Percentiles rank a stretch among this genome's conserved stretches.
These are phyloP conservation scores for Ruellia speciosa DNA, from an alignment of 305 asterid genomes.

Conservation along the genomic window DNA sequence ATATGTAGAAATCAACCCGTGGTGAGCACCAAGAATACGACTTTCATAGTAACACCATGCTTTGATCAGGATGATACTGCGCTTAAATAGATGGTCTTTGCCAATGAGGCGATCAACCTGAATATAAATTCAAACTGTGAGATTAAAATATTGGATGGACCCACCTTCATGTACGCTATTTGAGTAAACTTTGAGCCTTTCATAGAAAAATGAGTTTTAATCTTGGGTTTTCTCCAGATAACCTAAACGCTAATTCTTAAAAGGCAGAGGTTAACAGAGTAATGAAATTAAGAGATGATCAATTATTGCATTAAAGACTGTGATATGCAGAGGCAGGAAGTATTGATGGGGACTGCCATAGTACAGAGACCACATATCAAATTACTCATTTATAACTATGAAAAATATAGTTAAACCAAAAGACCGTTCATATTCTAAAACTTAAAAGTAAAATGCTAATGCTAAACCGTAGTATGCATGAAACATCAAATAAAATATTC, in stretches of 20 bases:
- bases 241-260: constrained; percentile 3
- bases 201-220: too few species aligned
- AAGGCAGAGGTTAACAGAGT: not conserved
- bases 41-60: constrained; percentile 94
- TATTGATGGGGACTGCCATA: constrained; percentile 1
- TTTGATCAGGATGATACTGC: constrained; percentile 69
- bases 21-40: constrained; percentile 82
- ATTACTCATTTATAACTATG: constrained; percentile 2
- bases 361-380: not conserved
- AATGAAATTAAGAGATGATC: not conserved
- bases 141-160: constrained; percentile 5
- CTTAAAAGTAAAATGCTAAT: not conserved
- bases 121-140: constrained; percentile 20
- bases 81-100: constrained; percentile 67
- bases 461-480: not conserved
- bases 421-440: not conserved
- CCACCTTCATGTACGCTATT: constrained; percentile 11
- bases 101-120: constrained; percentile 80
- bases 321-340: not conserved
- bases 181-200: not conserved
- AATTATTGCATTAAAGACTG: not conserved
- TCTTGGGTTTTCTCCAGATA: not conserved
- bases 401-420: not conserved
- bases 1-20: constrained; percentile 80
- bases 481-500: not conserved